Conservation (phyloP, 2,329 filamentous ascomycete genomes). For the Exophiala mesophila region DNA sequence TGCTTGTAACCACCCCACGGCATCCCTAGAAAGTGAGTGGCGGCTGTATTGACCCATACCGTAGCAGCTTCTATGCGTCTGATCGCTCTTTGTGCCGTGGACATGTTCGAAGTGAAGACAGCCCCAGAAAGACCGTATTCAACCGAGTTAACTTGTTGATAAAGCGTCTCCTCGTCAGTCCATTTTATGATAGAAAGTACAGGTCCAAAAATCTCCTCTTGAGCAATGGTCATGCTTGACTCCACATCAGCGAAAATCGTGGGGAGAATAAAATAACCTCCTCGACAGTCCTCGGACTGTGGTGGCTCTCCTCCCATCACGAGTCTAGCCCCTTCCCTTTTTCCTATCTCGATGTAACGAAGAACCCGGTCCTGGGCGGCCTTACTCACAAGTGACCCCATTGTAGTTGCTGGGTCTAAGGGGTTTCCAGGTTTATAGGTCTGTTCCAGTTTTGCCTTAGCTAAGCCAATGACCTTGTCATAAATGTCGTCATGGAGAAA, state of each 20-base stretch:
- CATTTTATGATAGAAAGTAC: not conserved
- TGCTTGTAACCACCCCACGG: slow-evolving; percentile 10
- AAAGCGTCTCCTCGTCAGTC: not conserved
- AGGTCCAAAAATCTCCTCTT: slow-evolving; percentile 13
- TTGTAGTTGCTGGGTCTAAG: slow-evolving; percentile 43
- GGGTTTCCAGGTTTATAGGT: slow-evolving; percentile 63
- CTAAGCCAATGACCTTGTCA: slow-evolving; percentile 60
- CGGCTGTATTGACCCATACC: slow-evolving; percentile 6
- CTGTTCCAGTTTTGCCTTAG: slow-evolving; percentile 56
- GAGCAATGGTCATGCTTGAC: slow-evolving; percentile 9
- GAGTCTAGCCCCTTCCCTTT: slow-evolving; percentile 2
- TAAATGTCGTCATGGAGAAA: slow-evolving; percentile 57
- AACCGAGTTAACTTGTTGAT: not conserved
- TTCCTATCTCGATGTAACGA: slow-evolving; percentile 10
- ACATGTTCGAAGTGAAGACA: not conserved
- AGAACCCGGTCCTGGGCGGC: not conserved
- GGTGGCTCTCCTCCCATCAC: not conserved
- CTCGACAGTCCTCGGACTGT: not conserved
- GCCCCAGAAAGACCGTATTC: not conserved
- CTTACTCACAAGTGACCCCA: not conserved
- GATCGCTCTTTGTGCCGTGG: not conserved
- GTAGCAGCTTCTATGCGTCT: not conserved
- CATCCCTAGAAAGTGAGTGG: slow-evolving; percentile 2
- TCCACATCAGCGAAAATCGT: slow-evolving; percentile 9
- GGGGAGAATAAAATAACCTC: slow-evolving; percentile 8